Percentiles rank a stretch among this genome's conserved stretches.
These are phyloP conservation scores for Oemleria cerasiformis DNA, from an alignment of 306 rosid genomes.

Conservation along the genomic window DNA sequence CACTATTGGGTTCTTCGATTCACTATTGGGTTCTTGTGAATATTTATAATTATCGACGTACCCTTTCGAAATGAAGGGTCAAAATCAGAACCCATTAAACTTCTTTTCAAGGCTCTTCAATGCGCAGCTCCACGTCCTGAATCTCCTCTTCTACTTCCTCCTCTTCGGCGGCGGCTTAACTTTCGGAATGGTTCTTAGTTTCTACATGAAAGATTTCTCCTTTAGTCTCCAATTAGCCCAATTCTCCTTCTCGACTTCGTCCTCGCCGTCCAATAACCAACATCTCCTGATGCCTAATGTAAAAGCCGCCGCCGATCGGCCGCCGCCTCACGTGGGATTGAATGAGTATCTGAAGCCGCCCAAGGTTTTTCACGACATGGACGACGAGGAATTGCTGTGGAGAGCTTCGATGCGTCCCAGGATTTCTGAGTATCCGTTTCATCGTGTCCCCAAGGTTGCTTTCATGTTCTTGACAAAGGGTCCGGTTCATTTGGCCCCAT, in stretches of 20 bases:
- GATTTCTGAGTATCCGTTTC: slow-evolving; percentile 51
- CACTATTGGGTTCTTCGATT: neutral
- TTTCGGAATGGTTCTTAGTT: slow-evolving; percentile 48
- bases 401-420: slow-evolving; percentile 68
- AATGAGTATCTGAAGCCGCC: slow-evolving; percentile 49
- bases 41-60: neutral
- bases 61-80: slow-evolving; percentile 7
- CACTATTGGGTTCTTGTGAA: neutral
- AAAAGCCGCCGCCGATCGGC: neutral
- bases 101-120: slow-evolving; percentile 41
- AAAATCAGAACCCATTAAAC: slow-evolving; percentile 21
- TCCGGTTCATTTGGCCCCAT: slow-evolving; percentile 60
- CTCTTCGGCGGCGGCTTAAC: slow-evolving; percentile 61
- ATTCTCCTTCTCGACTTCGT: slow-evolving; percentile 39
- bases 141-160: slow-evolving; percentile 36
- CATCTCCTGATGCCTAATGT: slow-evolving; percentile 5
- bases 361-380: slow-evolving; percentile 55
- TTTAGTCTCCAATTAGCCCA: slow-evolving; percentile 57
- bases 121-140: slow-evolving; percentile 40
- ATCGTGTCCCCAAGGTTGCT: slow-evolving; percentile 68
- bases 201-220: slow-evolving; percentile 39
- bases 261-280: slow-evolving; percentile 19
- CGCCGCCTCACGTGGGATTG: slow-evolving; percentile 38
- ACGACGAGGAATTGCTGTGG: slow-evolving; percentile 70
- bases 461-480: slow-evolving; percentile 85